Evolutionary conservation across 257 asterid species (phyloP), one percentile per base, ranked within the genome.

Genomic region (Solanum neorickii): DNA sequence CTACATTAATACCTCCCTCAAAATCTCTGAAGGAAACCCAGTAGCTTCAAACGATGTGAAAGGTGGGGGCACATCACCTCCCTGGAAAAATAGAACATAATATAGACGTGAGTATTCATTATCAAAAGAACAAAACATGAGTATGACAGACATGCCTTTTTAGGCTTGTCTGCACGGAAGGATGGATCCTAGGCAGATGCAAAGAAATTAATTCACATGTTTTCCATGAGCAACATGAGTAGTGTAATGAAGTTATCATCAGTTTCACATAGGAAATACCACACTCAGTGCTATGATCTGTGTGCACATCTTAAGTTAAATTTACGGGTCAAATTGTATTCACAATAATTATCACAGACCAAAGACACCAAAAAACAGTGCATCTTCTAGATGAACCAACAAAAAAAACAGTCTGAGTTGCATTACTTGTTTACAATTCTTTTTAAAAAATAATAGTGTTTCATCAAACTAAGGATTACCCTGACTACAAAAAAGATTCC

Each of bases 21-120:
- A 87, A 87, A 97, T 89, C 93, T 97, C 99, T 10, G 96, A n/a
- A 59, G 99, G 93, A 88, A 97, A 92, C 33, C 96, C 98, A 87
- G 98, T 88, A 89, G 94, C 93, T 87, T 92, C 94, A 92, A 96
- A 97, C 69, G 98, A 92, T 83, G 88, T 87, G 89, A 96, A 91
- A 25, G 99, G 99, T 86, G 89, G 94, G 84, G 98, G 98, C 35
- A 96, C 98, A 90, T 92, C 90, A 86, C 91, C 94, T 92, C 99
- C 99, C 99, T 97, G 85, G 84, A 87, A 88, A 82, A 82, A 76
- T 82, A 82, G 37, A 52, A 25, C 60, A 37, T 44, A 68, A 49
- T 15, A 42, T 82, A 76, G 72, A 35, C 84, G 80, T 37, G 62
- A 16, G 23, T n/a, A 77, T n/a, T 65, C 72, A 65, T n/a, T 65